These are phyloP conservation scores for Phytophthora uliginosa DNA, from an alignment of 352 stramenopile species.

Conservation along the genomic window DNA sequence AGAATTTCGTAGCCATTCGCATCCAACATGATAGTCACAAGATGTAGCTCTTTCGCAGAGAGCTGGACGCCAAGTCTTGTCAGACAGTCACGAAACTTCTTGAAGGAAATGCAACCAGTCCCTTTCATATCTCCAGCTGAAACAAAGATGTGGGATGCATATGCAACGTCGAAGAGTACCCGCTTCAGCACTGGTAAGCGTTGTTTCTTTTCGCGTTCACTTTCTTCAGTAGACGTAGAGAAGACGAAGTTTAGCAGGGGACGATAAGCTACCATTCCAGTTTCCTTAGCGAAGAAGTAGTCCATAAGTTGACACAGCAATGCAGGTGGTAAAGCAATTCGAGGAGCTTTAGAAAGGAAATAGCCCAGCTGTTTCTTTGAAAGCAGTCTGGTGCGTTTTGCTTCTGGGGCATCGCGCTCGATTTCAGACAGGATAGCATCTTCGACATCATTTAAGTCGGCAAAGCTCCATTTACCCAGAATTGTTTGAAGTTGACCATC, in stretches of 20 bases:
- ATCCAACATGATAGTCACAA: conserved; percentile 65
- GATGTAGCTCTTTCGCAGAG: conserved; percentile 46
- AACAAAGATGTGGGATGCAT: conserved; percentile 50
- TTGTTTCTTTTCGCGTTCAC: conserved; percentile 35
- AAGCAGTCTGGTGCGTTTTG: conserved; percentile 35
- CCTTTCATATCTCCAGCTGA: conserved; percentile 60
- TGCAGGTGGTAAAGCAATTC: conserved; percentile 50
- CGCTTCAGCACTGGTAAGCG: conserved; percentile 37
- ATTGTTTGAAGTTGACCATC: conserved; percentile 50
- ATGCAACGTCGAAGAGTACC: conserved; percentile 40
- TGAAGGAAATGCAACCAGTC: conserved; percentile 50
- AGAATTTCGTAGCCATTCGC: conserved; percentile 58
- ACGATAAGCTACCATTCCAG: conserved; percentile 46
- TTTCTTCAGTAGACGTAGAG: conserved; percentile 45
- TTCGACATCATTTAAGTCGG: conserved; percentile 51
- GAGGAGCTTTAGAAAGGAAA: conserved; percentile 54
- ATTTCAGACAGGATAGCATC: conserved; percentile 48
- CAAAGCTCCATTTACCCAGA: conserved; percentile 51
- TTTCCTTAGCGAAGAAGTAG: conserved; percentile 48
- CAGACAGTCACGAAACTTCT: conserved; percentile 54
- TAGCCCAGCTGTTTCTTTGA: conserved; percentile 67
- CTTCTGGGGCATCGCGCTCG: conserved; percentile 45
- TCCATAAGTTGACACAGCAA: conserved; percentile 54
- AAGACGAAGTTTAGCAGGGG: conserved; percentile 62
- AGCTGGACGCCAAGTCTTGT: conserved; percentile 48